Evolutionary conservation across 2,329 filamentous ascomycete genomes (phyloP).

Genomic region (Botryosphaeria dothidea): DNA sequence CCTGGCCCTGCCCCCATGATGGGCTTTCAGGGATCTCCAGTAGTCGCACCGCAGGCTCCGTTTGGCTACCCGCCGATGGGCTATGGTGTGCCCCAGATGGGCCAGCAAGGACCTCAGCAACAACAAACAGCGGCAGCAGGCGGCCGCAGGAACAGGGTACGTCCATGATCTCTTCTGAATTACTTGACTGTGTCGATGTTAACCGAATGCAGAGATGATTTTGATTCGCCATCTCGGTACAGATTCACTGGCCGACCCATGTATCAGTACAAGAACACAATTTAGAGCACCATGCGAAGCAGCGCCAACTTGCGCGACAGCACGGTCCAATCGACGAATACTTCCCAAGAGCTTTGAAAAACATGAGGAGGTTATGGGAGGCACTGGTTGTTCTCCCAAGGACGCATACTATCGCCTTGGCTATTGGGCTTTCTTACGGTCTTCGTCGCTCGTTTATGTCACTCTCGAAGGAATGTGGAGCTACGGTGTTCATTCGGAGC

Average conservation of each 20-base stretch:
- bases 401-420: not conserved
- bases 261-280: not conserved
- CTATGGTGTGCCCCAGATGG: conserved; percentile 12
- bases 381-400: conserved; percentile 14
- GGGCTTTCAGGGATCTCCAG: conserved; percentile 14
- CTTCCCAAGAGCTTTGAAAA: not conserved
- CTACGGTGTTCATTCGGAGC: conserved; percentile 17
- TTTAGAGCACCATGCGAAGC: not conserved
- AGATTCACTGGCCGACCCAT: not conserved
- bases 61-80: conserved; percentile 18
- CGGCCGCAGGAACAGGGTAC: conserved; percentile 16
- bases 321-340: not conserved
- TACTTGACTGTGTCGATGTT: not conserved
- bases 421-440: not conserved
- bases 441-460: conserved; percentile 16
- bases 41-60: conserved; percentile 2
- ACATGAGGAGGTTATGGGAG: not conserved
- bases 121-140: conserved; percentile 8
- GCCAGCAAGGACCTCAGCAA: conserved; percentile 9
- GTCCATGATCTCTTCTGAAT: not conserved
- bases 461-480: conserved; percentile 11
- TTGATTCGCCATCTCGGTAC: not conserved
- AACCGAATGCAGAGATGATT: not conserved
- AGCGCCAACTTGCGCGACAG: not conserved
- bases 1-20: conserved; percentile 15